Evolutionary conservation across 1,284 basidiomycete genomes (phyloP).

Genomic region (Cryptococcus sp.): DNA sequence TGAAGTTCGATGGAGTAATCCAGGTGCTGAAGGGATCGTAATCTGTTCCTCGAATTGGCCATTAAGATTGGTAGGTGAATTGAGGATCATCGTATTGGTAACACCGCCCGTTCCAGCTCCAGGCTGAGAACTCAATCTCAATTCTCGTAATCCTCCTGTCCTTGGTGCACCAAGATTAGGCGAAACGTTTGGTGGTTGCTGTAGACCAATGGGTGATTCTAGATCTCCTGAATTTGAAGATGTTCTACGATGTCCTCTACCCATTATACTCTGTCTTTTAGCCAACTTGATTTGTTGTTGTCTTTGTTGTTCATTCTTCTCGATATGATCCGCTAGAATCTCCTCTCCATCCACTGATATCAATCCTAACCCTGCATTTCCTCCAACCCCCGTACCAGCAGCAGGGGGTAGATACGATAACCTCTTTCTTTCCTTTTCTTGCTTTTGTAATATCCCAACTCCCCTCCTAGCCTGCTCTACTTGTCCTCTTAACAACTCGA

Average conservation of each 20-base stretch:
- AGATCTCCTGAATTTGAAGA: conserved; percentile 3
- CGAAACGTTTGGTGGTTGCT: not conserved
- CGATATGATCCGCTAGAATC: conserved; percentile 2
- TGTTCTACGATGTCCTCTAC: conserved; percentile 4
- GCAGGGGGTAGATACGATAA: conserved; percentile 50
- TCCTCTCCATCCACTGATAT: not conserved
- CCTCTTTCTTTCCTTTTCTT: conserved; percentile 61
- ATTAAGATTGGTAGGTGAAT: conserved; percentile 2
- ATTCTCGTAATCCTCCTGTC: conserved; percentile 32
- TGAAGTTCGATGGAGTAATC: not conserved
- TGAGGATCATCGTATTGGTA: not conserved
- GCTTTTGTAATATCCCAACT: conserved; percentile 78
- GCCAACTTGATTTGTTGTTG: conserved; percentile 1
- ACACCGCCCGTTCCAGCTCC: not conserved
- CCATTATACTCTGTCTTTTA: conserved; percentile 9
- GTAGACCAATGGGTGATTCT: conserved; percentile 2
- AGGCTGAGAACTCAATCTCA: conserved; percentile 23
- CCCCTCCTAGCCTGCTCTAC: conserved; percentile 88
- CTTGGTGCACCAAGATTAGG: conserved; percentile 7
- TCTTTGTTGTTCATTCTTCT: not conserved
- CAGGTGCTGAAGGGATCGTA: not conserved
- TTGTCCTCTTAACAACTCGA: conserved; percentile 70
- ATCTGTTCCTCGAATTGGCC: conserved; percentile 4
- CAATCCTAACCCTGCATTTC: conserved; percentile 6
- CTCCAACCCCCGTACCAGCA: not conserved